Evolutionary conservation across 208 protist species (phyloP), one percentile per base, ranked within the genome.

Genomic region (Leishmania tarentolae): DNA sequence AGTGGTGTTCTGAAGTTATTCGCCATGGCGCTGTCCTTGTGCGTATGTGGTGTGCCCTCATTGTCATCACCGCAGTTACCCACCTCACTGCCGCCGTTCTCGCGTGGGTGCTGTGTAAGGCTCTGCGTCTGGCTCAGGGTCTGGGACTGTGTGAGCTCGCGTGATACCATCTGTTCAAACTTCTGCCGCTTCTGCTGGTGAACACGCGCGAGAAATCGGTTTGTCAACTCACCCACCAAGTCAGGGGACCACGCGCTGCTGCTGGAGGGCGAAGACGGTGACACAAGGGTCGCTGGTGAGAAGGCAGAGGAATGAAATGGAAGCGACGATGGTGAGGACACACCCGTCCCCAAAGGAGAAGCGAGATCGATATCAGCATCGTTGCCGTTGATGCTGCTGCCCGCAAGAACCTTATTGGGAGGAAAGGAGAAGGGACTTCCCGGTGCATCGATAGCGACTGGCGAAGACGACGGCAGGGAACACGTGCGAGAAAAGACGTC

Each of bases 171-270:
- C 52, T 89, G 87, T 78, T 92, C 91, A 71, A 91, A 86, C 28
- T 80, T 90, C 72, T 94, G 88, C 72, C 87, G 81, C 57, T 90
- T 87, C 77, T 92, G 84, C 59, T 89, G 82, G 56, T 91, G 70
- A 44, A 96, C 91, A 63, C 79, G 89, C 31, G 90, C 88, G 28
- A 97, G 85, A 72, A 97, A 96, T n/a, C 82, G 90, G 75, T 80
- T 92, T 28, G 94, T 97, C 80, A 97, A 89, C 81, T 88, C 86
- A 0, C 78, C 83, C 1, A 87, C 91, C 13, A 93, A 59, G 17
- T 79, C 65, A 0, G 92, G 90, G 5, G 90, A 95, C 93, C 94
- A 97, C 17, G 80, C 76, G 15, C 89, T 91, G 56, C 90, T 86
- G 66, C 59, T 63, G n/a, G 85, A 78, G 5, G 88, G 81, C 37